Percentiles rank a stretch among this genome's conserved stretches.
These are phyloP conservation scores for Larix kaempferi DNA, from an alignment of 75 land plant genomes.

Conservation along the genomic window DNA sequence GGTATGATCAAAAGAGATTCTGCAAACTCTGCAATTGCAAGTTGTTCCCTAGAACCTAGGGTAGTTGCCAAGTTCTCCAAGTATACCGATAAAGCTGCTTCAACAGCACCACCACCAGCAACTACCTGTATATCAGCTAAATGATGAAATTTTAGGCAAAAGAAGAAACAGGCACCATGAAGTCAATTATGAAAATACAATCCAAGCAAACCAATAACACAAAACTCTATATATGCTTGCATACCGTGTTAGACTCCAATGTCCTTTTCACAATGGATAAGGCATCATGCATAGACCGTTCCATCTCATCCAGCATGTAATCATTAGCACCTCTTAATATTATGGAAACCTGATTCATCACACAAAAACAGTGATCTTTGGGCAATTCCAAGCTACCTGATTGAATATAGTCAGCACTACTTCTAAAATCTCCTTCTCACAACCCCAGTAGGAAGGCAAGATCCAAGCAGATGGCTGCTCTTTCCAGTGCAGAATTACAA, in stretches of 20 bases:
- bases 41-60: slow-evolving; percentile 91
- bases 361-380: not conserved
- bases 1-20: slow-evolving; percentile 93
- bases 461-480: not conserved
- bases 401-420: not conserved
- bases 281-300: slow-evolving; percentile 92
- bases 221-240: not conserved
- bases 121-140: slow-evolving; percentile 58
- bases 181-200: not conserved
- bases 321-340: slow-evolving; percentile 97
- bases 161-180: no score
- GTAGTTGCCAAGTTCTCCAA: slow-evolving; percentile 93
- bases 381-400: not conserved
- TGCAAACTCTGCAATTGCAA: slow-evolving; percentile 98
- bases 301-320: slow-evolving; percentile 98
- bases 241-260: slow-evolving; percentile 88
- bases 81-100: slow-evolving; percentile 94
- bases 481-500: not conserved
- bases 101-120: slow-evolving; percentile 99
- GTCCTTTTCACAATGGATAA: slow-evolving; percentile 93
- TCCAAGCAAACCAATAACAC: not conserved
- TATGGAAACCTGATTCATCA: slow-evolving; percentile 66
- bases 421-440: not conserved
- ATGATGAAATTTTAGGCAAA: not conserved
- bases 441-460: not conserved